phyloP scores from a whole-genome alignment of 768 basidiomycete species.

The Tylopilus felleus region DNA sequence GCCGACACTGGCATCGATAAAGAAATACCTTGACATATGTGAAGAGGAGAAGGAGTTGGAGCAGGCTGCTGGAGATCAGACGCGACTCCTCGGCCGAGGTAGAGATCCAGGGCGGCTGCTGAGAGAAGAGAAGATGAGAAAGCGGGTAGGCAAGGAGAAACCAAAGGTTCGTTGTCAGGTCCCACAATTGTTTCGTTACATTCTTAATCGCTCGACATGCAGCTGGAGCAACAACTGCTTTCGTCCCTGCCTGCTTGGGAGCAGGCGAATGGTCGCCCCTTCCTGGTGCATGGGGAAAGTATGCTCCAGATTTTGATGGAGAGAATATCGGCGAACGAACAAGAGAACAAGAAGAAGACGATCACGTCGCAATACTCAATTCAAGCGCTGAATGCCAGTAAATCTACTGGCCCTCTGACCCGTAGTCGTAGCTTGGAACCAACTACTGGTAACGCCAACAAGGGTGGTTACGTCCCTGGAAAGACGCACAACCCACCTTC shows the following conservation, averaged over 20 bases:
- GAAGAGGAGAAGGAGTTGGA: slow-evolving; percentile 88
- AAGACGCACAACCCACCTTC: slow-evolving; percentile 26
- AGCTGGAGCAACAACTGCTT: slow-evolving; percentile 90
- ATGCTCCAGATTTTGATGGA: slow-evolving; percentile 79
- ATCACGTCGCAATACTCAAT: slow-evolving; percentile 34
- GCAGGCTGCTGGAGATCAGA: slow-evolving; percentile 76
- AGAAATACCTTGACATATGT: slow-evolving; percentile 89
- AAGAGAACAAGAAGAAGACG: slow-evolving; percentile 71
- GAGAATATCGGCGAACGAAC: slow-evolving; percentile 63
- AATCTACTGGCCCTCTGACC: slow-evolving; percentile 15
- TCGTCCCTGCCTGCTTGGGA: slow-evolving; percentile 84
- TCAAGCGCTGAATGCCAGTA: slow-evolving; percentile 25
- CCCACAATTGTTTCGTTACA: neutral
- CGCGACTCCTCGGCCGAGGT: slow-evolving; percentile 75
- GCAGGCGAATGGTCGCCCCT: slow-evolving; percentile 62
- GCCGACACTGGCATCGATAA: slow-evolving; percentile 68
- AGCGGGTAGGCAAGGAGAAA: slow-evolving; percentile 88
- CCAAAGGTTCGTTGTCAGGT: slow-evolving; percentile 59
- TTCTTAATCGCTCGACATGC: slow-evolving; percentile 34
- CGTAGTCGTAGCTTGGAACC: slow-evolving; percentile 31
- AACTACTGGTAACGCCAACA: slow-evolving; percentile 7
- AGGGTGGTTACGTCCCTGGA: slow-evolving; percentile 28
- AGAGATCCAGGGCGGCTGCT: slow-evolving; percentile 83
- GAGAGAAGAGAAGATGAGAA: slow-evolving; percentile 96
- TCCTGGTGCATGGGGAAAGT: slow-evolving; percentile 82